These are phyloP conservation scores for Phytophthora chlamydospora DNA, from an alignment of 352 stramenopile species.

Conservation along the genomic window DNA sequence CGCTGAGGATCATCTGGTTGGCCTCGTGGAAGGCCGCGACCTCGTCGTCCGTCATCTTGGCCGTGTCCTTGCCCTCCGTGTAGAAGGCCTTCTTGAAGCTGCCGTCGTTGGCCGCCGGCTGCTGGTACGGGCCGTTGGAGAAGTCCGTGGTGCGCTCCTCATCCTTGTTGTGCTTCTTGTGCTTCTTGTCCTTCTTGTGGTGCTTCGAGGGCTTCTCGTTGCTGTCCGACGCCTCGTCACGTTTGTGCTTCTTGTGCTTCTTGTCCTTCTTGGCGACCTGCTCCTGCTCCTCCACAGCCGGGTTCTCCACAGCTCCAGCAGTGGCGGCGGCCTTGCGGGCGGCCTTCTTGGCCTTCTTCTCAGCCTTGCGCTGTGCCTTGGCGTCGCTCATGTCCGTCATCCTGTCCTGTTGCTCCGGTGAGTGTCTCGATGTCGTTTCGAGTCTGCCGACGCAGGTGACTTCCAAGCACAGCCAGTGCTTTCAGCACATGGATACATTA, in stretches of 20 bases:
- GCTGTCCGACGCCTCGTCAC: slow-evolving; percentile 34
- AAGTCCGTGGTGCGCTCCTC: slow-evolving; percentile 51
- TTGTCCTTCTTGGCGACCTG: slow-evolving; percentile 34
- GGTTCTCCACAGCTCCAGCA: slow-evolving; percentile 6
- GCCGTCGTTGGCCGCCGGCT: slow-evolving; percentile 61
- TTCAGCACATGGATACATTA: slow-evolving; percentile 22
- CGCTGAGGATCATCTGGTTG: slow-evolving; percentile 86
- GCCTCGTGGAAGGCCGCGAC: slow-evolving; percentile 87
- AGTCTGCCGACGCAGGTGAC: slow-evolving; percentile 25
- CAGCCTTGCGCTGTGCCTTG: slow-evolving; percentile 51
- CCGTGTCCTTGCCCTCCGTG: slow-evolving; percentile 69
- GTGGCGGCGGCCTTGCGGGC: slow-evolving; percentile 39
- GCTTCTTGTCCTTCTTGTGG: slow-evolving; percentile 51
- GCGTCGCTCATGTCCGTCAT: slow-evolving; percentile 42
- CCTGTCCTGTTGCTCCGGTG: slow-evolving; percentile 14
- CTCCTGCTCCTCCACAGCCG: slow-evolving; percentile 2
- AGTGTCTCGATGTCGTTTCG: slow-evolving; percentile 14
- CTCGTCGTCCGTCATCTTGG: slow-evolving; percentile 80
- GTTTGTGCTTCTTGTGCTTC: slow-evolving; percentile 38
- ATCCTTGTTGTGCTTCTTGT: slow-evolving; percentile 52
- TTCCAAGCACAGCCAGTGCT: slow-evolving; percentile 40
- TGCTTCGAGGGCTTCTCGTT: slow-evolving; percentile 48
- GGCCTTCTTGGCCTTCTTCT: slow-evolving; percentile 55
- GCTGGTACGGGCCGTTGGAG: slow-evolving; percentile 76
- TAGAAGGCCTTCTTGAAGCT: slow-evolving; percentile 90